A percentile compares a stretch with the other conserved stretches of the same genome.
These are phyloP conservation scores for Penicillium soppii DNA, from an alignment of 495 filamentous ascomycete species.

Conservation along the genomic window DNA sequence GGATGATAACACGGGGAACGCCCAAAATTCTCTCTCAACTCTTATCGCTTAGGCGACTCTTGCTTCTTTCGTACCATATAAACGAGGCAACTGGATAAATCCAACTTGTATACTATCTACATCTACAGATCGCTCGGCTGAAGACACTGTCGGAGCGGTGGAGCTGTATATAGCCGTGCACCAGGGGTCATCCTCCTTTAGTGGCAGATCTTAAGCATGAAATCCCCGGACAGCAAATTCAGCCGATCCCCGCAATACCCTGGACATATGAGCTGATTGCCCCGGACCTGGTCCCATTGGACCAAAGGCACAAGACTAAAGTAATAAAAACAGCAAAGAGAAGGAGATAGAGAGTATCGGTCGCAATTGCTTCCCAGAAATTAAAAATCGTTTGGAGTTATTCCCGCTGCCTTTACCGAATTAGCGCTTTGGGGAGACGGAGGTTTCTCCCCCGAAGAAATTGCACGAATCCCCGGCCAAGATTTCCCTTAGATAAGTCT, in stretches of 20 bases:
- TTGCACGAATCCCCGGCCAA: not conserved
- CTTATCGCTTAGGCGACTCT: not conserved
- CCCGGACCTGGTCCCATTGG: not conserved
- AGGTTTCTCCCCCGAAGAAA: not conserved
- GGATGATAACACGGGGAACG: constrained; percentile 11
- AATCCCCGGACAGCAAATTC: constrained; percentile 3
- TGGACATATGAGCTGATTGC: not conserved
- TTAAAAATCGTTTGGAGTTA: too few relatives aligned
- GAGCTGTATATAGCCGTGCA: constrained; percentile 10
- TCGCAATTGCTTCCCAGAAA: too few relatives aligned
- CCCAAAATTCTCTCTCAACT: too few relatives aligned
- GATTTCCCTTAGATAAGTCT: not conserved
- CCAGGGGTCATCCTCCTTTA: constrained; percentile 12
- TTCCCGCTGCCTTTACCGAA: too few relatives aligned
- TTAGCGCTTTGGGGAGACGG: too few relatives aligned
- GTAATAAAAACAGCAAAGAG: not conserved
- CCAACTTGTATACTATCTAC: not conserved
- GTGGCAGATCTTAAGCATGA: constrained; percentile 25
- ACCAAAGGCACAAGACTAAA: not conserved
- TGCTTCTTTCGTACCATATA: not conserved
- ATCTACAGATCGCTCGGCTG: not conserved
- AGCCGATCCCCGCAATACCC: constrained; percentile 5
- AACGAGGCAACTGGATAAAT: not conserved
- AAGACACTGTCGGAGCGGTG: not conserved
- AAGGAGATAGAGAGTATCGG: not conserved